Evolutionary conservation across 202 grass and related monocot species (phyloP).

Genomic region (Carex arenaria): DNA sequence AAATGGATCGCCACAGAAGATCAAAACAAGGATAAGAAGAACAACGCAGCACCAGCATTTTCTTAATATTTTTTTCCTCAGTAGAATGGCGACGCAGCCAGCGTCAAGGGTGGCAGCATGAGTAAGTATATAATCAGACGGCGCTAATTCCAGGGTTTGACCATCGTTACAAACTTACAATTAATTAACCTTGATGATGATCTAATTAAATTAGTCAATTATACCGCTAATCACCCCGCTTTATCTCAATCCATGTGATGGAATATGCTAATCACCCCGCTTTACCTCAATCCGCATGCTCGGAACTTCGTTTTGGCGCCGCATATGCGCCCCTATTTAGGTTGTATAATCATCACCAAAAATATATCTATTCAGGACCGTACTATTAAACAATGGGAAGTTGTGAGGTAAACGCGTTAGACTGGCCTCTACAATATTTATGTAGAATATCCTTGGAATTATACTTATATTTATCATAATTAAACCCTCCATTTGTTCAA

Average conservation of each 20-base stretch:
- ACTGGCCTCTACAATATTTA: neutral
- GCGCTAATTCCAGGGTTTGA: conserved; percentile 6
- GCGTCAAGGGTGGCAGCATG: neutral
- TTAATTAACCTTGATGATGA: neutral
- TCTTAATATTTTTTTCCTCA: neutral
- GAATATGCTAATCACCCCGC: neutral
- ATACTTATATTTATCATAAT: no score
- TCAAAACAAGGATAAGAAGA: conserved; percentile 10
- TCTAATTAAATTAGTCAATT: neutral
- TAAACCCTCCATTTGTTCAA: no score
- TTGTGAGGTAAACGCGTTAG: neutral
- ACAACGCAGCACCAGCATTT: neutral
- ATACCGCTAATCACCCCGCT: neutral
- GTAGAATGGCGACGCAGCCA: neutral
- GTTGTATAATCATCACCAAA: neutral
- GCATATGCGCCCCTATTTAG: conserved; percentile 6
- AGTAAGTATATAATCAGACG: neutral
- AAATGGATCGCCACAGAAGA: neutral
- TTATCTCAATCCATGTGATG: neutral
- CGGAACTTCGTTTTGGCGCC: neutral
- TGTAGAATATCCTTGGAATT: neutral
- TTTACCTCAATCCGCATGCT: neutral
- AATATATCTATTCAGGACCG: neutral
- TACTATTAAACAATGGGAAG: neutral
- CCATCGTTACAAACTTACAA: neutral